Evolutionary conservation across 768 basidiomycete genomes (phyloP), one percentile per base, ranked within the genome.

Genomic region (Panaeolus cyanescens): DNA sequence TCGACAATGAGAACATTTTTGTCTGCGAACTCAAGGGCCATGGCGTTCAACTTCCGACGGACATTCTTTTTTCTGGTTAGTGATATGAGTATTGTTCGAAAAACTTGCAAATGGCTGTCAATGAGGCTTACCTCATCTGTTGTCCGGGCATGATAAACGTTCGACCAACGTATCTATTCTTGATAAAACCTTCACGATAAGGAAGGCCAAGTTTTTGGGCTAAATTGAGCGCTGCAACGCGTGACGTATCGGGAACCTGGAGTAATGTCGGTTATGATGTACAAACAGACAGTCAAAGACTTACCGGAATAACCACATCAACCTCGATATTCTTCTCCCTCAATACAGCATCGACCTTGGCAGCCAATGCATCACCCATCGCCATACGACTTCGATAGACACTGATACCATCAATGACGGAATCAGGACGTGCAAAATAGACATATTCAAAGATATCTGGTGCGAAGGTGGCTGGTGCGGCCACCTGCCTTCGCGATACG

Each of bases 71-170:
- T 87, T 75, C 95, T 95, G 67, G 31, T 19, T 7, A 25, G 53
- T 1, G 54, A 22, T n/a, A 30, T 65, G 12, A 64, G 39, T 28
- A 58, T 30, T 25, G 17, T 20, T 10, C 32, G 19, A 25, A 59
- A 30, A 9, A 31, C 10, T 28, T 37, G 15, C 8, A 9, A 54
- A 17, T 4, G 34, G 32, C 1, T 54, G 15, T 32, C 5, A 25
- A 54, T 56, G 53, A 10, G 45, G 60, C 64, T 37, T 69, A 87
- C 93, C 95, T 86, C 88, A 94, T 91, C 74, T 93, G 91, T 72
- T 99, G 97, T 22, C 96, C 97, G 7, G 97, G 96, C 97, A 99
- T 99, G 76, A 99, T 99, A 73, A 99, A 99, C 0, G 97, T 99
- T 65, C 97, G 81, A 3, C 96, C 97, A 32, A 99, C 95, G 76